Percentiles rank a stretch among this genome's conserved stretches.
These are phyloP conservation scores for Cercospora sp. DNA, from an alignment of 2,329 filamentous ascomycete species.

Conservation along the genomic window DNA sequence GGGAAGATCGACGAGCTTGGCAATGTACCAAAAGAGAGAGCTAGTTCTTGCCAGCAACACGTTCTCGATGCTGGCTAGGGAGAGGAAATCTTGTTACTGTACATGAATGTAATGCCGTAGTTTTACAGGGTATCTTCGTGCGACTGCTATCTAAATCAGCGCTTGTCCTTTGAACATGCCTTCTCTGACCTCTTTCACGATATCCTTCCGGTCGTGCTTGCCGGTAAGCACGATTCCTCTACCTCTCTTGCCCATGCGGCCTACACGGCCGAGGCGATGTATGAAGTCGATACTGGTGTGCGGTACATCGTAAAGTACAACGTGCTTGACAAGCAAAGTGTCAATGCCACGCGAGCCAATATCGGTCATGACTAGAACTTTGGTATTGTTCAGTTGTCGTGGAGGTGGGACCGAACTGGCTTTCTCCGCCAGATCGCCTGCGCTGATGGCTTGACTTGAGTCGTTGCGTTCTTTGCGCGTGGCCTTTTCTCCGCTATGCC, in stretches of 20 bases:
- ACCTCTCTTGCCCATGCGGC: constrained; percentile 87
- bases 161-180: constrained; percentile 58
- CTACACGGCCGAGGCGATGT: constrained; percentile 86
- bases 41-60: not conserved
- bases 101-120: not conserved
- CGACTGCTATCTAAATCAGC: constrained; percentile 44
- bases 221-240: constrained; percentile 88
- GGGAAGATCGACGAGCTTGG: not conserved
- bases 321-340: constrained; percentile 84
- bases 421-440: constrained; percentile 13
- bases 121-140: constrained; percentile 26
- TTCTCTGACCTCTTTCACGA: constrained; percentile 87
- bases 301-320: constrained; percentile 95
- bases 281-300: constrained; percentile 98
- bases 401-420: not conserved
- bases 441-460: constrained; percentile 7
- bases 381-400: constrained; percentile 70
- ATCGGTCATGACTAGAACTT: constrained; percentile 92
- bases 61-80: not conserved
- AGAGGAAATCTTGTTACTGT: not conserved
- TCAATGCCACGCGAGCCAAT: constrained; percentile 91
- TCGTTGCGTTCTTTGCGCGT: not conserved
- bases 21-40: not conserved
- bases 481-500: constrained; percentile 9
- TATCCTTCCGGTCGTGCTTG: constrained; percentile 82